phyloP scores from a whole-genome alignment of 1,284 basidiomycete genomes.

The Boletus semigastroideus region DNA sequence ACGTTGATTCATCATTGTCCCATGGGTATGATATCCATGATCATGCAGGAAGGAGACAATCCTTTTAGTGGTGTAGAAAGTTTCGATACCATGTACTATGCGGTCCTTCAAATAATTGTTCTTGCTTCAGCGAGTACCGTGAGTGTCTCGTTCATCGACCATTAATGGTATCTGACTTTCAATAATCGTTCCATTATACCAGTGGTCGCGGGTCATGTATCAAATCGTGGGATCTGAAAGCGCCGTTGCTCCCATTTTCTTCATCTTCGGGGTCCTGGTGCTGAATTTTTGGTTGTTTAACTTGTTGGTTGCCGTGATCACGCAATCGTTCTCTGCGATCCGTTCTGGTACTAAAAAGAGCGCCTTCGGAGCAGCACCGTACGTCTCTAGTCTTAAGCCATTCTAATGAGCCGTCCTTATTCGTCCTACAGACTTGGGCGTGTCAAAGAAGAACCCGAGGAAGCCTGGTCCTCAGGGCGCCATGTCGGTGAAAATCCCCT shows the following conservation, averaged over 20 bases:
- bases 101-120: slow-evolving; percentile 84
- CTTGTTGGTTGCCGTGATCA: slow-evolving; percentile 94
- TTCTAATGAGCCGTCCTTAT: neutral
- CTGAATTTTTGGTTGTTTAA: slow-evolving; percentile 96
- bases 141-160: slow-evolving; percentile 26
- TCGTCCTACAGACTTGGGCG: slow-evolving; percentile 41
- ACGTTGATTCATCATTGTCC: slow-evolving; percentile 16
- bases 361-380: slow-evolving; percentile 87
- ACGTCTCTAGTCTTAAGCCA: slow-evolving; percentile 17
- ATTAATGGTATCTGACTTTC: neutral
- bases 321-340: slow-evolving; percentile 92
- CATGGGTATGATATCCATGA: neutral
- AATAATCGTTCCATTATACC: neutral
- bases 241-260: slow-evolving; percentile 86
- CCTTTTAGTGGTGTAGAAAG: slow-evolving; percentile 71
- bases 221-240: slow-evolving; percentile 90
- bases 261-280: slow-evolving; percentile 80
- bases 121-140: slow-evolving; percentile 81
- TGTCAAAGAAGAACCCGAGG: slow-evolving; percentile 54
- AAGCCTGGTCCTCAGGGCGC: slow-evolving; percentile 54
- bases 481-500: slow-evolving; percentile 46
- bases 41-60: slow-evolving; percentile 61
- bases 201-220: slow-evolving; percentile 89
- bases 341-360: slow-evolving; percentile 87
- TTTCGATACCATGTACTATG: slow-evolving; percentile 89